phyloP scores from a whole-genome alignment of 2,329 filamentous ascomycete species.

The Trichophyton benhamiae region DNA sequence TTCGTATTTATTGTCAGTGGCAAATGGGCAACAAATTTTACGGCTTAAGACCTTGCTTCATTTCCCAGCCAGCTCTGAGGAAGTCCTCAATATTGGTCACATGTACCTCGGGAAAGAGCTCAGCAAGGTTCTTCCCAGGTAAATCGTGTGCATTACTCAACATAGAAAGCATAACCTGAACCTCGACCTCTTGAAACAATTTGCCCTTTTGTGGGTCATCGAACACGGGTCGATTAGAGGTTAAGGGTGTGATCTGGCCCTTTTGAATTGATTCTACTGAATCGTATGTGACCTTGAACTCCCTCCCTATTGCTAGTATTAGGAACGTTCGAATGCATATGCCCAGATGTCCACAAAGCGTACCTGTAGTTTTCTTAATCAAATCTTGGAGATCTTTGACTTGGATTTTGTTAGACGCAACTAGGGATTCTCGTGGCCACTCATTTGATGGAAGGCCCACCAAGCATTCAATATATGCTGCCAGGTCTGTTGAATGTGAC shows the following conservation, averaged over 20 bases:
- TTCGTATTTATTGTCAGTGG: too few relatives aligned
- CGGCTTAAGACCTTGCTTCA: not conserved
- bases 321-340: not conserved
- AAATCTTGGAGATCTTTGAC: not conserved
- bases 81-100: not conserved
- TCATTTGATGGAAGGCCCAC: not conserved
- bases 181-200: not conserved
- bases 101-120: not conserved
- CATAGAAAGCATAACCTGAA: constrained; percentile 3
- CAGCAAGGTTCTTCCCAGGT: not conserved
- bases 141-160: not conserved
- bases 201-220: not conserved
- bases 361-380: constrained; percentile 2
- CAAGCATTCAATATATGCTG: not conserved
- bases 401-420: not conserved
- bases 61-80: not conserved
- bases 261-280: not conserved
- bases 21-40: not conserved
- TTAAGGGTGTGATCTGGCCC: not conserved
- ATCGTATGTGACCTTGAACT: constrained; percentile 1
- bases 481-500: not conserved
- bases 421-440: not conserved
- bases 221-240: not conserved
- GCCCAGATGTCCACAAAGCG: not conserved
- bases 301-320: not conserved